Percentiles rank a stretch among this genome's conserved stretches.
phyloP scores from a whole-genome alignment of 164 flowering plant genomes.

The Macadamia tetraphylla region DNA sequence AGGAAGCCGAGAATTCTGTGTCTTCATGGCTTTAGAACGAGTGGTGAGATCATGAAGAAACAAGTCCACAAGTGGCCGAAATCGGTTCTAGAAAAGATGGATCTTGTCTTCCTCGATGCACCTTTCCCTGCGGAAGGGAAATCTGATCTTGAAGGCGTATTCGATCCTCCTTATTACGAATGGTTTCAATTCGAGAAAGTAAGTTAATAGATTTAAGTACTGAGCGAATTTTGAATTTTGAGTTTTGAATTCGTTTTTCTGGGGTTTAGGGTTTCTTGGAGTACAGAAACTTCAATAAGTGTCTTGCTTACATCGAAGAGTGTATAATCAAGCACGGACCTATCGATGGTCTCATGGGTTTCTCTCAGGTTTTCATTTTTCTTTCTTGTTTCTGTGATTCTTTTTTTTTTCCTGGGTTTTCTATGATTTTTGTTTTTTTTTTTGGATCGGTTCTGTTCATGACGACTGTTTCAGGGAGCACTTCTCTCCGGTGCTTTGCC shows the following conservation, averaged over 20 bases:
- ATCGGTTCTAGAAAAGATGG: constrained; percentile 43
- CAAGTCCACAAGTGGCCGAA: constrained; percentile 66
- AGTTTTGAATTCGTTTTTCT: neutral
- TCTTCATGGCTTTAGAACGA: constrained; percentile 81
- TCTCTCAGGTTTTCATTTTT: constrained; percentile 58
- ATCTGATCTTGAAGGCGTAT: constrained; percentile 75
- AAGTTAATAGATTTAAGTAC: neutral
- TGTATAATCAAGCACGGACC: constrained; percentile 71
- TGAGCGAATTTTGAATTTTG: too few relatives aligned
- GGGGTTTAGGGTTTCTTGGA: constrained; percentile 47
- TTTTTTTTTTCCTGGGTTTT: neutral
- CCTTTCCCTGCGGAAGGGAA: constrained; percentile 59
- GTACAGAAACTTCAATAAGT: constrained; percentile 62
- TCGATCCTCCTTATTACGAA: constrained; percentile 84
- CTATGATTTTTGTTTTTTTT: neutral
- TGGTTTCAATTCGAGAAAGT: constrained; percentile 86
- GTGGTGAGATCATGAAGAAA: constrained; percentile 49
- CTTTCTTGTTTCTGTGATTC: too few relatives aligned
- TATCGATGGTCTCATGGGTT: constrained; percentile 80
- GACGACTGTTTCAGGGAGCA: constrained; percentile 47
- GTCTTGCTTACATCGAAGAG: constrained; percentile 62
- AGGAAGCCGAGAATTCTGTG: constrained; percentile 57
- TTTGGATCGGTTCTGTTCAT: neutral
- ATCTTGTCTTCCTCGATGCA: constrained; percentile 65
- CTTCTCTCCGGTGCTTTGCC: constrained; percentile 71